Evolutionary conservation across 208 protist genomes (phyloP), one percentile per base, ranked within the genome.

Genomic region (Leishmania amazonensis): DNA sequence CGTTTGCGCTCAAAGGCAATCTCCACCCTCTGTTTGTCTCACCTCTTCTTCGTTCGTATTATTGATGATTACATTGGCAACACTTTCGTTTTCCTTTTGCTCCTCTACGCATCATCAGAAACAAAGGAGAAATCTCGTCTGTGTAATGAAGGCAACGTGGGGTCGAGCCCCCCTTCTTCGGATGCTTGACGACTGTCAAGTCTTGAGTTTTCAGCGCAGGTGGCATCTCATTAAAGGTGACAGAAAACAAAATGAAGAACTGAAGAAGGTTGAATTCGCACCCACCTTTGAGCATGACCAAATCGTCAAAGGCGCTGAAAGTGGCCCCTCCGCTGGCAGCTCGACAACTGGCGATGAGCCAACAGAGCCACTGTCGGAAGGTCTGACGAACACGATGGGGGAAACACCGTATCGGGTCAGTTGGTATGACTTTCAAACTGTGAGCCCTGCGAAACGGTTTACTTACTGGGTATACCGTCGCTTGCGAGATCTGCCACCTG

Each of bases 401-500:
- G 60, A 71, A 21, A 95, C 91, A 58, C 93, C 93, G 1, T 97
- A 96, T 79, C 79, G 93, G 17, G 91, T 97, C 1, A 92, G 79
- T 45, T 96, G 93, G 93, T 97, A 96, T 74, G 84, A 91, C 53
- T 88, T 93, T 83, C 81, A 87, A 17, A 57, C 47, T 15, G 92
- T 97, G 47, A 92, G 81, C 49, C 95, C 95, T 45, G 86, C 93
- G 28, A 96, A 96, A 78, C 79, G 85, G 60, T 97, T 97, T 85
- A 87, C 89, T 0, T 97, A 96, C 77, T 97, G 95, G 93, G 89
- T 93, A 21, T 96, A 90, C 80, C 78, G 95, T 28, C 87, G 93
- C 21, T 75, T 97, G 31, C 82, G 88, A n/a, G 91, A 97, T 49
- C 80, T 97, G 0, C 95, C 95, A 17, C 86, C 89, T 4, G 93